Evolutionary conservation across 305 asterid genomes (phyloP).

Genomic region (Fraxinus sp.): DNA sequence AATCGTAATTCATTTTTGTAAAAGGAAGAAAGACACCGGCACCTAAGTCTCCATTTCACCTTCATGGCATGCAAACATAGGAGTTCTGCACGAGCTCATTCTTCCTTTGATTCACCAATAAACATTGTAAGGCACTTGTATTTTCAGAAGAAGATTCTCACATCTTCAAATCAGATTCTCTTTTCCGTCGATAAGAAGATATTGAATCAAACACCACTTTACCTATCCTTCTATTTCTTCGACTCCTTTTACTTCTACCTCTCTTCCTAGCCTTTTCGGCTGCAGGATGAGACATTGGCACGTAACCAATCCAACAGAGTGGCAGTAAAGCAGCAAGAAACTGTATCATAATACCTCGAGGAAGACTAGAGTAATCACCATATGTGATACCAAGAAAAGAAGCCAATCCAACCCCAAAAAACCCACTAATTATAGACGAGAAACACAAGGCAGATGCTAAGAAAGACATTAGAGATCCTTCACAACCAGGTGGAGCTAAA

Average conservation of each 20-base stretch:
- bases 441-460: conserved; percentile 67
- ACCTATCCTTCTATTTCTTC: conserved; percentile 59
- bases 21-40: not conserved
- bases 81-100: not conserved
- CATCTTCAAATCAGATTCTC: conserved; percentile 48
- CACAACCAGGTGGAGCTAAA: conserved; percentile 73
- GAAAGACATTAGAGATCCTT: conserved; percentile 79
- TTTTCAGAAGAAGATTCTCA: conserved; percentile 22
- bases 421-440: conserved; percentile 66
- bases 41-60: not conserved
- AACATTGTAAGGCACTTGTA: not conserved
- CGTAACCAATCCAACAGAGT: conserved; percentile 46
- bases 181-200: conserved; percentile 52
- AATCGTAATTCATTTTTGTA: not conserved
- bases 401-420: conserved; percentile 74
- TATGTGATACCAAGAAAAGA: conserved; percentile 58
- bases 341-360: conserved; percentile 65
- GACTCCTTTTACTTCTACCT: conserved; percentile 43
- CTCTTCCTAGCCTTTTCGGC: conserved; percentile 42
- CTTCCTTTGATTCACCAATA: not conserved
- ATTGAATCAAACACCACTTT: conserved; percentile 43
- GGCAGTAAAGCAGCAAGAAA: conserved; percentile 69
- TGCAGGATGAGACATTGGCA: conserved; percentile 40
- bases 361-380: conserved; percentile 60
- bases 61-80: not conserved